Conservation (phyloP, 1,284 basidiomycete genomes). For the Sporisorium exsertum region DNA sequence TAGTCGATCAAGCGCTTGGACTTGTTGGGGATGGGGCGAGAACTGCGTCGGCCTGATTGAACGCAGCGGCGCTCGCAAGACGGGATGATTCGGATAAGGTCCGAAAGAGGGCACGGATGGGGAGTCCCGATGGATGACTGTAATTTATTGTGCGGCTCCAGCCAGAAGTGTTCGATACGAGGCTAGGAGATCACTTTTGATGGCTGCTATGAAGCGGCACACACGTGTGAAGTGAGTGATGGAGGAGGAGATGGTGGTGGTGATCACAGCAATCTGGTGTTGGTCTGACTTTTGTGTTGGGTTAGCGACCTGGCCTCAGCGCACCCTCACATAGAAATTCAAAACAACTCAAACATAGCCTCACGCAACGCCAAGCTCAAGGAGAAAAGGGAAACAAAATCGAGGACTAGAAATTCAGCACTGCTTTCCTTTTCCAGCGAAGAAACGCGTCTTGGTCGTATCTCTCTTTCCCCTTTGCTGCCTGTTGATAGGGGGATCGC, state of each 20-base stretch:
- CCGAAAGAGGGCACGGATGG: neutral
- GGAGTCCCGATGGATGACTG: neutral
- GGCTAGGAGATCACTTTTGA: neutral
- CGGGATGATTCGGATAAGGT: slow-evolving; percentile 1
- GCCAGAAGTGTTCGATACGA: neutral
- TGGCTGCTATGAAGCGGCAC: neutral
- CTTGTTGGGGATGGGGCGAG: neutral
- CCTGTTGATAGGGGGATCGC: no score
- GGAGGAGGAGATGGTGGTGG: neutral
- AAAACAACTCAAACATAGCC: slow-evolving; percentile 15
- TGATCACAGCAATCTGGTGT: neutral
- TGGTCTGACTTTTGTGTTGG: slow-evolving; percentile 4
- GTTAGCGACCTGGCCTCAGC: slow-evolving; percentile 12
- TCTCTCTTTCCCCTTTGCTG: no score
- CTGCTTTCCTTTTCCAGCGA: no score
- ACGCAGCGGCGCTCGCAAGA: slow-evolving; percentile 4
- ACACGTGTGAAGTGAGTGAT: neutral
- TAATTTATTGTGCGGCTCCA: neutral
- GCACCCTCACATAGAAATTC: slow-evolving; percentile 3
- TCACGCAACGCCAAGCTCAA: no score
- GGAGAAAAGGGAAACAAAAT: no score
- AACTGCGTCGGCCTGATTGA: neutral
- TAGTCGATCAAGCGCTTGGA: neutral
- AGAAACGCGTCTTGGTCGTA: no score
- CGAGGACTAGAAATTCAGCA: no score